phyloP scores from a whole-genome alignment of 805 yeast species.

The Cyberlindnera amylophila region DNA sequence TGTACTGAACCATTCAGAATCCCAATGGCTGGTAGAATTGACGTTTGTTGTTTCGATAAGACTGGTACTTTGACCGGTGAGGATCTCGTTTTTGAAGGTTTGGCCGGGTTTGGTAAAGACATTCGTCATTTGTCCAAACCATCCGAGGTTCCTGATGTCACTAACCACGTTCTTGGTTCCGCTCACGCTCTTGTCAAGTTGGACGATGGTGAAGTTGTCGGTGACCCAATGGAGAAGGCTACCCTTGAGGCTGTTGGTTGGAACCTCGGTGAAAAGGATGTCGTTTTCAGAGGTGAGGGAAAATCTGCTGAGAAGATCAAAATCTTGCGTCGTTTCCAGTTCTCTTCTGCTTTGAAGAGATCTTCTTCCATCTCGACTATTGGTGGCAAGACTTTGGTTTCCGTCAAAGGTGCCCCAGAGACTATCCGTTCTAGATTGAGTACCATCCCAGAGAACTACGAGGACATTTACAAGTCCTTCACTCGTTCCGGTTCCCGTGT shows the following conservation, averaged over 20 bases:
- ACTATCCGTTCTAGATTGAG: slow-evolving; percentile 76
- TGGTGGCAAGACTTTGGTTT: slow-evolving; percentile 58
- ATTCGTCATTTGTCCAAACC: slow-evolving; percentile 50
- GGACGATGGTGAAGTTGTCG: slow-evolving; percentile 96
- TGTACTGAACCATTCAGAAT: slow-evolving; percentile 99
- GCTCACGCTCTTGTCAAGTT: slow-evolving; percentile 93
- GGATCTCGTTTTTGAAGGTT: slow-evolving; percentile 92
- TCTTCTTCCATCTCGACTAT: slow-evolving; percentile 79
- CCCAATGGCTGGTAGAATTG: slow-evolving; percentile 96
- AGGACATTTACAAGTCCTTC: slow-evolving; percentile 79
- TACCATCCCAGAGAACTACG: slow-evolving; percentile 73
- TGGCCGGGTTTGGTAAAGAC: slow-evolving; percentile 71
- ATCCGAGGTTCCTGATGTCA: slow-evolving; percentile 63
- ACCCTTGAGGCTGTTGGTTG: slow-evolving; percentile 85
- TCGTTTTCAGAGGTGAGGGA: slow-evolving; percentile 45
- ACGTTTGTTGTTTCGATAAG: slow-evolving; percentile 97
- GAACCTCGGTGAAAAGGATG: slow-evolving; percentile 75
- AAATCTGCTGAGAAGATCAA: slow-evolving; percentile 46
- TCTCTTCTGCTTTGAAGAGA: slow-evolving; percentile 92
- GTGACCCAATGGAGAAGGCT: slow-evolving; percentile 99
- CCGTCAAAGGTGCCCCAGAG: slow-evolving; percentile 98
- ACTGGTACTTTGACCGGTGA: slow-evolving; percentile 98
- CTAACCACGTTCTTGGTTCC: slow-evolving; percentile 78
- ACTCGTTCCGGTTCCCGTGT: slow-evolving; percentile 97
- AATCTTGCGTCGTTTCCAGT: slow-evolving; percentile 92